Percentiles rank a stretch among this genome's conserved stretches.
Conservation (phyloP, 352 stramenopile genomes). For the Phytophthora niederhauseri region DNA sequence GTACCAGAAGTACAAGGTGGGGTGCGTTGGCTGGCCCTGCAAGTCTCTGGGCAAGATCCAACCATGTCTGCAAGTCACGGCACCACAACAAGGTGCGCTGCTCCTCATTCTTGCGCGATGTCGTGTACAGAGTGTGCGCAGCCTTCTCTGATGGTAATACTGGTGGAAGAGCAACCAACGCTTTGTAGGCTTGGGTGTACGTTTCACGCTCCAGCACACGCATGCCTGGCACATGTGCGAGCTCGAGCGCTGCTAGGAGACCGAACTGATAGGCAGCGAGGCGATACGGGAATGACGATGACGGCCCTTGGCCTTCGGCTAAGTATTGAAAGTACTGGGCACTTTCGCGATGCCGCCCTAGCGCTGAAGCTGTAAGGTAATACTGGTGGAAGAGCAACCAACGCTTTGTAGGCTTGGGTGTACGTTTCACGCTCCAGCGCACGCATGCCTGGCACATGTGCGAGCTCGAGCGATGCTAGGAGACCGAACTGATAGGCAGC, state of each 20-base stretch:
- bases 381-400: slow-evolving; percentile 53
- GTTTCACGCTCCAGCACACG: slow-evolving; percentile 49
- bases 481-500: slow-evolving; percentile 62
- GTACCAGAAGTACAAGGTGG: slow-evolving; percentile 40
- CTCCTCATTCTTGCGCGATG: slow-evolving; percentile 69
- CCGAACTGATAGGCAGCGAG: slow-evolving; percentile 60
- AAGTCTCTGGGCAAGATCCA: slow-evolving; percentile 60
- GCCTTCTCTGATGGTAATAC: slow-evolving; percentile 56
- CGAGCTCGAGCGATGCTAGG: slow-evolving; percentile 58
- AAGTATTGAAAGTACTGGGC: slow-evolving; percentile 79
- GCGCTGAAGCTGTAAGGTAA: slow-evolving; percentile 51
- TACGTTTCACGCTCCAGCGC: slow-evolving; percentile 54
- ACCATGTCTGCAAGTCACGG: slow-evolving; percentile 58
- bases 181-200: slow-evolving; percentile 63
- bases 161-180: slow-evolving; percentile 53
- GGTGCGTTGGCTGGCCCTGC: slow-evolving; percentile 48
- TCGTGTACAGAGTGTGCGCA: slow-evolving; percentile 61
- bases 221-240: slow-evolving; percentile 52
- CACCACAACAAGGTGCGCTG: slow-evolving; percentile 64
- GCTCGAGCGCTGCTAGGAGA: slow-evolving; percentile 58
- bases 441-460: slow-evolving; percentile 47
- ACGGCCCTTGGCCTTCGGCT: slow-evolving; percentile 48
- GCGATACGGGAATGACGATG: slow-evolving; percentile 40
- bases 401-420: slow-evolving; percentile 59
- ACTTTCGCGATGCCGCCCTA: slow-evolving; percentile 64